Evolutionary conservation across 495 filamentous ascomycete species (phyloP), one percentile per base, ranked within the genome.

Genomic region (Penicillium soppii): DNA sequence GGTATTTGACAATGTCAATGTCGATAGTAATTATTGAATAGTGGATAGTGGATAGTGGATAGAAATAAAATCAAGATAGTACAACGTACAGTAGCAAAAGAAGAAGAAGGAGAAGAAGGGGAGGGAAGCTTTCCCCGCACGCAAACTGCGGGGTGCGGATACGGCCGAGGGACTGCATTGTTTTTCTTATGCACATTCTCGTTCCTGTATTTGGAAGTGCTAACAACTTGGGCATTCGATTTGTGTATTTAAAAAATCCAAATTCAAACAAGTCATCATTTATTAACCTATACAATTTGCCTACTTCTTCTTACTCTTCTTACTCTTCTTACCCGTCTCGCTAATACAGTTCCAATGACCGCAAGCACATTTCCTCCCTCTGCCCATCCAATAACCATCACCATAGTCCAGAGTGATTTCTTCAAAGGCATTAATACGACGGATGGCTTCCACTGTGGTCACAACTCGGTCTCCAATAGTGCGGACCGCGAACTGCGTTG

Each of bases 381-480:
- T 16, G 1, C 9, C 1, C 3, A 6, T 4, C 67, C 67, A 74
- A 46, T 74, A 74, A 0, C 17, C 7, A 0, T 8, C 0, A 8
- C 71, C 71, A 48, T 74, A 74, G 25, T 61, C 1, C 2, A 72
- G 29, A 1, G 66, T 71, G 20, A 74, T 36, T 27, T 72, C 66
- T 23, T 73, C 67, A 25, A 68, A 71, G 0, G 64, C 53, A 4
- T 26, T 10, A 19, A 76, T 74, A 29, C 69, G 52, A 6, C 55
- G 39, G 4, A 9, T 2, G 1, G 59, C 67, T 29, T 57, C 43
- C 6, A 72, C 42, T 2, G 50, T 53, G 23, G 61, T 57, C 7
- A 62, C 39, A 0, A 44, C 44, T 6, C 48, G 48, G 4, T 61
- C 46, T 21, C 72, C 73, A 15, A 71, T 43, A 0, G 55, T 52